Conservation (phyloP, 148 eudicot species). For the Rhododendron henanense region DNA sequence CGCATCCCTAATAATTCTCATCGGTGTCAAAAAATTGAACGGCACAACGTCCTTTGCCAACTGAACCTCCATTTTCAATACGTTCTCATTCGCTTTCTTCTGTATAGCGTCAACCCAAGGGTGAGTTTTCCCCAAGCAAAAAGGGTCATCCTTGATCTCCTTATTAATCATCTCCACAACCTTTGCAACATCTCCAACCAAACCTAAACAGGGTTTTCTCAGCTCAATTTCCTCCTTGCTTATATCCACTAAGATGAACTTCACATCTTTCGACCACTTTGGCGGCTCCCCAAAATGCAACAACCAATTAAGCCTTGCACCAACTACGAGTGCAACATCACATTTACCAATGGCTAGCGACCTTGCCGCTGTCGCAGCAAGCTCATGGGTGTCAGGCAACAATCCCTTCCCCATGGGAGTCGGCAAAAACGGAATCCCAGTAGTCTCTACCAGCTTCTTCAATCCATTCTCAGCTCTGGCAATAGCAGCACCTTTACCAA, state of each 20-base stretch:
- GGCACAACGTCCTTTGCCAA: conserved; percentile 87
- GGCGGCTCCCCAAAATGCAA: conserved; percentile 63
- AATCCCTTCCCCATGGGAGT: no score
- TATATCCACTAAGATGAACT: conserved; percentile 76
- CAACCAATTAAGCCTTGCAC: no score
- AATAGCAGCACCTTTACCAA: conserved; percentile 86
- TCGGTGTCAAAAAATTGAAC: conserved; percentile 77
- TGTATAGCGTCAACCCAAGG: conserved; percentile 74
- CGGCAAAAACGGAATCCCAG: no score
- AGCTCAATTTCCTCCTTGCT: conserved; percentile 70
- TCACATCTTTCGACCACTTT: conserved; percentile 81
- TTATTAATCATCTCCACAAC: conserved; percentile 51
- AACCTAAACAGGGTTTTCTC: conserved; percentile 64
- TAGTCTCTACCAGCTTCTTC: conserved; percentile 22
- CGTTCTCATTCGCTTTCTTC: conserved; percentile 78
- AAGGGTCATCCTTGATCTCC: no score
- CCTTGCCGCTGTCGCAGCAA: no score
- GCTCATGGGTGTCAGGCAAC: no score
- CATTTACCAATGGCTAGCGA: no score
- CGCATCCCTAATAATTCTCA: conserved; percentile 92
- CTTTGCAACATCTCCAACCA: conserved; percentile 77
- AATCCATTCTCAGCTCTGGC: conserved; percentile 54
- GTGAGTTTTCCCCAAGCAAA: conserved; percentile 70
- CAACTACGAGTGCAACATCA: no score
- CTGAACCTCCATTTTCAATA: conserved; percentile 73